These are phyloP conservation scores for Pelagophyceae sp. DNA, from an alignment of 352 stramenopile genomes.

Conservation along the genomic window DNA sequence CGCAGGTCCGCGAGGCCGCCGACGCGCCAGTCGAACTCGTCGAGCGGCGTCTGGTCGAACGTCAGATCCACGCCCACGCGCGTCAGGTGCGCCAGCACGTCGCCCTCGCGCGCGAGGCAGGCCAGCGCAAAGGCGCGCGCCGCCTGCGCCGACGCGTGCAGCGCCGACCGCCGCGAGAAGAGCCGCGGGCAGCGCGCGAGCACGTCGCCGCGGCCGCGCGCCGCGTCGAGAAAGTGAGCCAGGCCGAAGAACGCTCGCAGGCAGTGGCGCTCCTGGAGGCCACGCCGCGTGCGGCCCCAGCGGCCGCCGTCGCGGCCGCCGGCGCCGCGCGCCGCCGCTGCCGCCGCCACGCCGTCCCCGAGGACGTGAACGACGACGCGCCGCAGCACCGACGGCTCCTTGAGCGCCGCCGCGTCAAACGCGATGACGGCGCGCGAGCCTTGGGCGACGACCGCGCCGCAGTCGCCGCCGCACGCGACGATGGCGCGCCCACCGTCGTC, in stretches of 20 bases:
- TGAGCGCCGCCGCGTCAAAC: too few species aligned
- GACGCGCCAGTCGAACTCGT: constrained; percentile 86
- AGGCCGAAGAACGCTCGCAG: not conserved
- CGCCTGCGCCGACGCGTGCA: constrained; percentile 76
- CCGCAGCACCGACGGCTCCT: not conserved
- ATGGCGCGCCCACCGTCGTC: too few species aligned
- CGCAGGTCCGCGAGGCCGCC: constrained; percentile 83
- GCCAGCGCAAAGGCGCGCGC: constrained; percentile 79
- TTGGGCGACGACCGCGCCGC: not conserved
- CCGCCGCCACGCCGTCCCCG: not conserved
- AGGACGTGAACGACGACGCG: not conserved
- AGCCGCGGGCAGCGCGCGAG: not conserved
- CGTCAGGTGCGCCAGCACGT: constrained; percentile 83
- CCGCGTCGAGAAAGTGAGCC: constrained; percentile 1
- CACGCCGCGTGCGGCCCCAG: not conserved
- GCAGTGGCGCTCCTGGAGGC: not conserved
- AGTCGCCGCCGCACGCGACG: not conserved
- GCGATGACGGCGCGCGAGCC: too few species aligned
- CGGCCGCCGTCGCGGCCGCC: not conserved
- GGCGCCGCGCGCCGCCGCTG: not conserved
- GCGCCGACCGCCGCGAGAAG: not conserved
- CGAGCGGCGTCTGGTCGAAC: constrained; percentile 78
- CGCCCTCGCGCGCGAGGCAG: constrained; percentile 81
- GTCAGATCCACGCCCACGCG: constrained; percentile 68
- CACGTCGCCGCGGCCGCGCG: not conserved